phyloP scores from a whole-genome alignment of 2,329 filamentous ascomycete species.

The Huntiella savannae region DNA sequence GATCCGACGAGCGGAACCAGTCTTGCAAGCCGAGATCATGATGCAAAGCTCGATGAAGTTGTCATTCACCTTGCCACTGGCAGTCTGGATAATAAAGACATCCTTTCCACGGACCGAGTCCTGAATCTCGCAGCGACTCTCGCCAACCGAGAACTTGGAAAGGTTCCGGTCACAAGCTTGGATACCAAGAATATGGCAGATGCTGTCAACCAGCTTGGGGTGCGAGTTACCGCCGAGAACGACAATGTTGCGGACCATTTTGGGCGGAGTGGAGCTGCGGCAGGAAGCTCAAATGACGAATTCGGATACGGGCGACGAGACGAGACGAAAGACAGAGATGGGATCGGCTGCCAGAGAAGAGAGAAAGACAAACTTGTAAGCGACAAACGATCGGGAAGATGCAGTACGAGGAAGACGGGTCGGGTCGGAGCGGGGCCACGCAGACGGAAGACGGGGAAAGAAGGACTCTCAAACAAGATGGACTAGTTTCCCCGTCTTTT shows the following conservation, averaged over 20 bases:
- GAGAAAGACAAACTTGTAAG: neutral
- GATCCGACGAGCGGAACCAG: slow-evolving; percentile 76
- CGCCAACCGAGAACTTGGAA: slow-evolving; percentile 83
- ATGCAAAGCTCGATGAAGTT: slow-evolving; percentile 92
- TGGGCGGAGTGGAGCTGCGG: slow-evolving; percentile 11
- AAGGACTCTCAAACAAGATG: neutral
- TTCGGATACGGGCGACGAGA: neutral
- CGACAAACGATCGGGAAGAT: neutral
- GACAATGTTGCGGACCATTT: slow-evolving; percentile 88
- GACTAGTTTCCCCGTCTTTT: neutral
- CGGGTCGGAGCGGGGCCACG: no score
- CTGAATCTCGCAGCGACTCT: slow-evolving; percentile 86
- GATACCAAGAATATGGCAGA: slow-evolving; percentile 77
- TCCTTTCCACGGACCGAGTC: slow-evolving; percentile 96
- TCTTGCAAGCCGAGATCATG: slow-evolving; percentile 95
- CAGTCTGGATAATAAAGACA: slow-evolving; percentile 95
- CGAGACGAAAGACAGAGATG: neutral
- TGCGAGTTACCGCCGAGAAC: slow-evolving; percentile 87
- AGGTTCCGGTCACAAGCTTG: slow-evolving; percentile 70
- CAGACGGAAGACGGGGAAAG: no score
- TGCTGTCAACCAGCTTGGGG: slow-evolving; percentile 65
- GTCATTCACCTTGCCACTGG: slow-evolving; percentile 85
- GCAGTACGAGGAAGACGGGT: no score
- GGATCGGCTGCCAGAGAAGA: neutral
- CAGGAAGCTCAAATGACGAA: neutral